Evolutionary conservation across 2,329 filamentous ascomycete species (phyloP).

Genomic region (Penicillium crustosum): DNA sequence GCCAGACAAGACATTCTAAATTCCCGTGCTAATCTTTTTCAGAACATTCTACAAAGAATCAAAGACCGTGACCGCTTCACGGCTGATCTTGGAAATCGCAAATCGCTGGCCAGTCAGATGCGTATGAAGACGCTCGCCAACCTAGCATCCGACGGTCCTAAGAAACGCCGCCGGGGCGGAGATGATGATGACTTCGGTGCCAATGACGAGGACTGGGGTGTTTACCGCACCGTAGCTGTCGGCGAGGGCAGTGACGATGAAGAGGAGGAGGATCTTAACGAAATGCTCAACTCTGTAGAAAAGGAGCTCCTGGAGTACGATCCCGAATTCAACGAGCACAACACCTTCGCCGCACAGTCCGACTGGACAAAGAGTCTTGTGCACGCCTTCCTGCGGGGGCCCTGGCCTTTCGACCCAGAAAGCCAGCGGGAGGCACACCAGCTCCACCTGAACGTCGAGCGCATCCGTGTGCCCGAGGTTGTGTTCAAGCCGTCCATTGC

Average conservation of each 20-base stretch:
- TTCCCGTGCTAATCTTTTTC: conserved; percentile 25
- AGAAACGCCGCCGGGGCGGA: conserved; percentile 79
- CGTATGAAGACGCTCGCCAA: conserved; percentile 98
- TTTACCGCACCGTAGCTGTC: conserved; percentile 89
- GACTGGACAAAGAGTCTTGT: conserved; percentile 93
- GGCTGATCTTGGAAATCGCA: conserved; percentile 91
- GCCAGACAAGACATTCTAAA: background rate
- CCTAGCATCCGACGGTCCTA: conserved; percentile 82
- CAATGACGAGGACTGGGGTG: conserved; percentile 96
- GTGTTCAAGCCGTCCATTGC: conserved; percentile 91
- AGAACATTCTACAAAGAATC: conserved; percentile 73
- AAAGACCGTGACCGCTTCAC: conserved; percentile 92
- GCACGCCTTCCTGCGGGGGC: conserved; percentile 86
- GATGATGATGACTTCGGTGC: conserved; percentile 97
- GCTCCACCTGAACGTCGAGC: conserved; percentile 93
- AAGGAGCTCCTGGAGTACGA: conserved; percentile 83
- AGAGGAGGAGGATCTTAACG: conserved; percentile 83
- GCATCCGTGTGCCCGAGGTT: conserved; percentile 90
- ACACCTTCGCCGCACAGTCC: conserved; percentile 85
- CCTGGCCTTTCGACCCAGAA: conserved; percentile 78
- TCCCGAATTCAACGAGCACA: conserved; percentile 83
- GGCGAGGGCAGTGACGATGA: conserved; percentile 79
- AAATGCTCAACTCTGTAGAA: conserved; percentile 73
- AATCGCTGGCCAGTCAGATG: conserved; percentile 92
- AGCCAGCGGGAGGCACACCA: conserved; percentile 80